Base-by-base conservation (phyloP, 805 yeast species). In the Yamadazyma sp. region DNA sequence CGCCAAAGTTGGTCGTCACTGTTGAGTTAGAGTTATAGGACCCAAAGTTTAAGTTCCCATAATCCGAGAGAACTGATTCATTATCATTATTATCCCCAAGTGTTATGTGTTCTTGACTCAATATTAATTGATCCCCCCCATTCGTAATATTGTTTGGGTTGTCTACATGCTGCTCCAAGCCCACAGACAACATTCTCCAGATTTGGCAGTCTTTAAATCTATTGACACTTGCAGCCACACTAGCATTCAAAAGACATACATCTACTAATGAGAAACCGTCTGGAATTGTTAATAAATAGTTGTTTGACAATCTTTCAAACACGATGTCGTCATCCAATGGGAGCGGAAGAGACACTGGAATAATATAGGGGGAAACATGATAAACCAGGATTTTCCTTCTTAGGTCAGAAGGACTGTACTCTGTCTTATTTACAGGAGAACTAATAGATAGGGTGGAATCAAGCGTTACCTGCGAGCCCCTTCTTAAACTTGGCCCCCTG, bases 231-330 rank as follows among this genome's bases (percentile, higher is more conserved):
- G 71, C 71, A 0, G 84, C 84, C 6, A 77, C 62, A 12, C 67
- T 59, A 0, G 86, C 74, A 51, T 84, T 84, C 48, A 69, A 60
- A 15, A 71, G 64, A 49, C 86, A 82, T 2, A 72, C 79, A 30
- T 80, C 79, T 10, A 67, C 52, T 11, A 80, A 60, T 18, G 67
- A 62, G 50, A 77, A 67, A 3, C 75, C 78, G 16, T 70, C 73
- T 0, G 77, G 75, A 0, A 73, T 53, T 3, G 66, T 57, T 9
- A 71, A 57, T 23, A 75, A 46, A 49, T 80, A 80, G 48, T 73
- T 67, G 13, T 65, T 59, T 2, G 81, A 66, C 18, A 82, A 57
- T 15, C 70, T 64, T 16, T 67, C 75, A 41, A 81, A 71, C 2
- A 64, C 68, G 0, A 57, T 47, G 0, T 61, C 60, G 37, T 75